Evolutionary conservation across 2,329 filamentous ascomycete genomes (phyloP), one percentile per base, ranked within the genome.

Genomic region (Aspergillus amoenus): DNA sequence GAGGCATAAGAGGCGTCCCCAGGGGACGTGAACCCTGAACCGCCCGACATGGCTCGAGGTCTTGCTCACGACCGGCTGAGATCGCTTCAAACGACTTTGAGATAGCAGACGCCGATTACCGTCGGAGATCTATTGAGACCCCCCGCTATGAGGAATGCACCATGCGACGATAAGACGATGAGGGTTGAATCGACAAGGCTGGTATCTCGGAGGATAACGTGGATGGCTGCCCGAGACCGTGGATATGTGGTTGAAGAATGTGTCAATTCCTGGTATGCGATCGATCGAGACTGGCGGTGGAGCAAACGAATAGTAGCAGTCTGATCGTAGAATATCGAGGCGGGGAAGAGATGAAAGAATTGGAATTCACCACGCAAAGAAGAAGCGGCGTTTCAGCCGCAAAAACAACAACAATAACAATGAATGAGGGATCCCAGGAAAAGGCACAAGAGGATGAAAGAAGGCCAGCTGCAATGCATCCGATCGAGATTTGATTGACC

Each of bases 1-100:
- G 84, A 87, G 42, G 79, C 74, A 72, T 88, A 88, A 34, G 79
- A 81, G 68, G 82, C 85, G 73, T 81, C 84, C 64, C 85, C 85
- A 3, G 85, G 77, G 34, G 82, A 76, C 47, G 84, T 80, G 15
- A 87, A 78, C 30, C 68, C 70, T 22, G 70, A 68, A 64, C 71
- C 68, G 27, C 66, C 60, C 57, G 65, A 57, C 73, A 75, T 76
- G 53, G 37, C 66, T 15, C 52, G 50, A 30, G 30, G 50, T 32
- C 47, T 55, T 54, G 53, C 15, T n/a, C 27, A 32, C 49, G 50
- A 34, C 54, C 52, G 34, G 51, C 37, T 18, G 50, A 49, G 44
- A 47, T 42, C 5, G 15, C 40, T 43, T 48, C 55, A 57, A 22
- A 47, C 55, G 49, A 59, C 9, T 62, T 64, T 60, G 65, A 60